Conservation (phyloP, 345 rosid species). For the Syzygium grande region DNA sequence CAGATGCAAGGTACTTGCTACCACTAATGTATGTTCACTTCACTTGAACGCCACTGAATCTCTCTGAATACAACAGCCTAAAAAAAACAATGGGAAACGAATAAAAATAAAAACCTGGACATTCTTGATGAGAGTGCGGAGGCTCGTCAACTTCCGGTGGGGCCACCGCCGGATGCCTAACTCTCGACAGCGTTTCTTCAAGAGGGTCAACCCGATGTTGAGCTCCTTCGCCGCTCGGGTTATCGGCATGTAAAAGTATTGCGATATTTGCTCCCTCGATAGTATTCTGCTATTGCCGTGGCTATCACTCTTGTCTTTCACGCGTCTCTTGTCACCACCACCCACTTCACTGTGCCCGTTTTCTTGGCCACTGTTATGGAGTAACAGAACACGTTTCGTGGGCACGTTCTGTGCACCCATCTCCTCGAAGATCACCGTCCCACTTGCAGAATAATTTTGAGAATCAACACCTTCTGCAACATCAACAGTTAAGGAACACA, state of each 20-base stretch:
- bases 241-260: constrained; percentile 52
- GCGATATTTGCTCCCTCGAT: constrained; percentile 30
- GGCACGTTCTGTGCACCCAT: not conserved
- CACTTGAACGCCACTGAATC: not conserved
- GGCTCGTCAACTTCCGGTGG: constrained; percentile 66
- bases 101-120: constrained; percentile 35
- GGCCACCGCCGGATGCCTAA: constrained; percentile 76
- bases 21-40: not conserved
- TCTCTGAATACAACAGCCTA: not conserved
- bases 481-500: not conserved
- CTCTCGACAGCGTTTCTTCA: constrained; percentile 78
- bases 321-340: not conserved
- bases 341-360: not conserved
- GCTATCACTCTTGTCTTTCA: not conserved
- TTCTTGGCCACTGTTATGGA: not conserved
- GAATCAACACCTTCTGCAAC: not conserved
- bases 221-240: constrained; percentile 59
- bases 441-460: not conserved
- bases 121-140: constrained; percentile 53
- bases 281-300: constrained; percentile 8
- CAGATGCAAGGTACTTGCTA: not conserved
- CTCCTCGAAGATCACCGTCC: not conserved
- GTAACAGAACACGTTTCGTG: not conserved
- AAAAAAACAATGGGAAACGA: not conserved
- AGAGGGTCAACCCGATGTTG: constrained; percentile 54